These are phyloP conservation scores for Urochloa ruziziensis DNA, from an alignment of 176 grass and related monocot genomes.

Conservation along the genomic window DNA sequence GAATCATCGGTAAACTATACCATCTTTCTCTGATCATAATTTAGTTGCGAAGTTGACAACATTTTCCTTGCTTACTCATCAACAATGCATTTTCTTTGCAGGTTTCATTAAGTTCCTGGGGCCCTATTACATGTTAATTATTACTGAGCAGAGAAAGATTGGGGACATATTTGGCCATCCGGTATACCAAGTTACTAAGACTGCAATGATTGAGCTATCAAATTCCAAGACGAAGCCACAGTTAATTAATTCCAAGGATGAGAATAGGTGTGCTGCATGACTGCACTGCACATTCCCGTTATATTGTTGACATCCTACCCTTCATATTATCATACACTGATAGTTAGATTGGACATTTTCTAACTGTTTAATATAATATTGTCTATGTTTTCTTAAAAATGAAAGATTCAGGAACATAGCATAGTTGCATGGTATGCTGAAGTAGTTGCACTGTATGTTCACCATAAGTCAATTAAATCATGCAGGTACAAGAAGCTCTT, in stretches of 20 bases:
- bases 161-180: slow-evolving; percentile 79
- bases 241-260: slow-evolving; percentile 44
- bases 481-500: slow-evolving; percentile 94
- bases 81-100: slow-evolving; percentile 28
- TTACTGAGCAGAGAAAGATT: slow-evolving; percentile 80
- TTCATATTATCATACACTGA: background rate
- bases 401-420: slow-evolving; percentile 3
- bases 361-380: background rate
- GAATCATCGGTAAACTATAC: slow-evolving; percentile 67
- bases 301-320: background rate
- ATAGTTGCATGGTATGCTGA: background rate
- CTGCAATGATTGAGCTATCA: slow-evolving; percentile 59
- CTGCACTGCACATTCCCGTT: background rate
- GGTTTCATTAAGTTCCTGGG: slow-evolving; percentile 96
- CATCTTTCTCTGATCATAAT: slow-evolving; percentile 14
- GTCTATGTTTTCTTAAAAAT: background rate
- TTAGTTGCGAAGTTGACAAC: background rate
- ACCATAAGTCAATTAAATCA: slow-evolving; percentile 22
- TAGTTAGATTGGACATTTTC: background rate
- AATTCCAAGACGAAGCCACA: slow-evolving; percentile 35
- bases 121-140: slow-evolving; percentile 97
- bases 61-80: slow-evolving; percentile 7
- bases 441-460: background rate
- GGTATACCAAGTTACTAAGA: slow-evolving; percentile 80
- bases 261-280: slow-evolving; percentile 45